Evolutionary conservation across 495 filamentous ascomycete species (phyloP), one percentile per base, ranked within the genome.

Genomic region (Hypomontagnella submonticulosa): DNA sequence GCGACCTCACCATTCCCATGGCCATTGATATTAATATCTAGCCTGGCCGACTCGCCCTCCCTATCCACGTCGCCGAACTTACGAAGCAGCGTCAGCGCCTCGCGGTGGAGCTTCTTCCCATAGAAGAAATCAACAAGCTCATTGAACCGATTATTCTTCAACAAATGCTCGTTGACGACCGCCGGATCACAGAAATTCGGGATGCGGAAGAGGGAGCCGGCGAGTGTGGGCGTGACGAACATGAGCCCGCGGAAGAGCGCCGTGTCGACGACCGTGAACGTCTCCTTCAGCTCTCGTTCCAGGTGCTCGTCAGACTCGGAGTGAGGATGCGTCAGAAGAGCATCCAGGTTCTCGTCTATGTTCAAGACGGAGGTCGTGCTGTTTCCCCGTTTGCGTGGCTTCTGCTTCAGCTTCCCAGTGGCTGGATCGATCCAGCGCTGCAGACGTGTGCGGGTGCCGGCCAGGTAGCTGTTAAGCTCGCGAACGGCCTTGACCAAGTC

Each of bases 121-220:
- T 95, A 92, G 61, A 97, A 88, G 73, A 99, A 99, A 69, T 99
- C 93, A 27, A 99, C 94, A 0, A 99, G 80, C 73, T 98, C 95
- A 54, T 89, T 92, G 74, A 97, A 97, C 44, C 93, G 90, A 40
- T 90, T 89, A 50, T 88, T 90, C 72, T 97, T 92, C 58, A 96
- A 87, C 7, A 99, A 82, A 61, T 91, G 88, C 75, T 97, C 90
- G 73, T 96, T 94, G 20, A 99, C 93, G 1, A 99, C 95, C 23
- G 91, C 90, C 0, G 95, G 94, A 65, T 98, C 94, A 68, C 95
- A 97, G 75, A 97, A 97, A 73, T 99, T 99, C 73, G 92, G 89
- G 48, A 98, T 92, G 11, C 96, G 92, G 77, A 99, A 97, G 0
- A 99, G 85, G 2, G 93, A 90, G 0, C 90, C 92, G 27, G 92